These are phyloP conservation scores for Aspergillus eucalypticola DNA, from an alignment of 2,329 filamentous ascomycete genomes.

Conservation along the genomic window DNA sequence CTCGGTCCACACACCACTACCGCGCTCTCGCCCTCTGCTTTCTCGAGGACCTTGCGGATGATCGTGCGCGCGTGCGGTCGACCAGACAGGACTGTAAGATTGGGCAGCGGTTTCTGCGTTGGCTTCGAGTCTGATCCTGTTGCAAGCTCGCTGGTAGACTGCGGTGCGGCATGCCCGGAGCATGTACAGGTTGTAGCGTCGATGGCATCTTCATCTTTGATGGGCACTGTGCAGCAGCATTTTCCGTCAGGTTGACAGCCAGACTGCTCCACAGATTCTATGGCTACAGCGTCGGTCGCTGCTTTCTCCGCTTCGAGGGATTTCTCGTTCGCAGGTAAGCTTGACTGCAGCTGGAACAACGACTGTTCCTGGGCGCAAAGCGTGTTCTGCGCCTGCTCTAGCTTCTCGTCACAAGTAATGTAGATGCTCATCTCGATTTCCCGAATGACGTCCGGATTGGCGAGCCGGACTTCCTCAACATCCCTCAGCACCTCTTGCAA, in stretches of 20 bases:
- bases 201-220: constrained; percentile 49
- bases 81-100: constrained; percentile 45
- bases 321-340: background rate
- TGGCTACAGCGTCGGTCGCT: constrained; percentile 15
- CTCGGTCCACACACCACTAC: constrained; percentile 64
- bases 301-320: constrained; percentile 11
- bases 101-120: background rate
- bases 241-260: constrained; percentile 30
- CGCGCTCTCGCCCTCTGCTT: constrained; percentile 62
- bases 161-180: constrained; percentile 26
- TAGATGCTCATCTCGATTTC: constrained; percentile 56
- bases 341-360: background rate
- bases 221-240: constrained; percentile 52
- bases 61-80: constrained; percentile 55
- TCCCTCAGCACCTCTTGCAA: constrained; percentile 49
- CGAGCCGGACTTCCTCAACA: constrained; percentile 38
- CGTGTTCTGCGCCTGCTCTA: constrained; percentile 32
- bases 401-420: constrained; percentile 54
- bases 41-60: constrained; percentile 58
- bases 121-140: background rate
- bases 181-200: constrained; percentile 40
- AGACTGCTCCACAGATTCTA: constrained; percentile 15
- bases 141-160: background rate
- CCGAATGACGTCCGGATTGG: constrained; percentile 35
- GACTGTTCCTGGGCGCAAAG: constrained; percentile 28